phyloP scores from a whole-genome alignment of 257 asterid genomes.

The Ligustrum vulgare region DNA sequence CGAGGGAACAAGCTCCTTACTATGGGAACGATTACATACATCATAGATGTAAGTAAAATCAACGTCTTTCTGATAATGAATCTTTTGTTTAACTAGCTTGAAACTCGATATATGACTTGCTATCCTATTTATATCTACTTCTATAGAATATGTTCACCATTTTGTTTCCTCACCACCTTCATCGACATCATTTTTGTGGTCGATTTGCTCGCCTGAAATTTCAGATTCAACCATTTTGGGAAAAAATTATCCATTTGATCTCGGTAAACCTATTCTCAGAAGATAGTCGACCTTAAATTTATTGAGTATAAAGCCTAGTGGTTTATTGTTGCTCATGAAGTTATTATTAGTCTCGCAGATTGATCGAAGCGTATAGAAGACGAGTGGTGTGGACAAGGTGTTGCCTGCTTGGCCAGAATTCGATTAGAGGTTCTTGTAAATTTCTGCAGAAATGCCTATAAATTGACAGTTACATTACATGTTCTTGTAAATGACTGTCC shows the following conservation, averaged over 20 bases:
- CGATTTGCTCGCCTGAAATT: background rate
- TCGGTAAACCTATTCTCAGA: background rate
- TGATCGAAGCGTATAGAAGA: constrained; percentile 13
- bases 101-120: background rate
- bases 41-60: too few relatives aligned
- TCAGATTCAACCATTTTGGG: background rate
- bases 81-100: background rate
- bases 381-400: background rate
- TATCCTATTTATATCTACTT: background rate
- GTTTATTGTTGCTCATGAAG: background rate
- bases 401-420: background rate
- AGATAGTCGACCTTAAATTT: background rate
- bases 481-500: background rate
- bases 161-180: background rate
- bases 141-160: too few relatives aligned
- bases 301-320: too few relatives aligned
- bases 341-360: constrained; percentile 9
- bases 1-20: constrained; percentile 33
- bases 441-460: background rate
- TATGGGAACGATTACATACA: too few relatives aligned
- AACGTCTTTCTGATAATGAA: background rate
- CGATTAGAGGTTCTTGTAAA: constrained; percentile 6
- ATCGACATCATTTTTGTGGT: too few relatives aligned
- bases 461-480: background rate
- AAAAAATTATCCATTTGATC: background rate